Conservation (phyloP, 2,329 filamentous ascomycete genomes). For the Pseudophaeomoniella oleicola region DNA sequence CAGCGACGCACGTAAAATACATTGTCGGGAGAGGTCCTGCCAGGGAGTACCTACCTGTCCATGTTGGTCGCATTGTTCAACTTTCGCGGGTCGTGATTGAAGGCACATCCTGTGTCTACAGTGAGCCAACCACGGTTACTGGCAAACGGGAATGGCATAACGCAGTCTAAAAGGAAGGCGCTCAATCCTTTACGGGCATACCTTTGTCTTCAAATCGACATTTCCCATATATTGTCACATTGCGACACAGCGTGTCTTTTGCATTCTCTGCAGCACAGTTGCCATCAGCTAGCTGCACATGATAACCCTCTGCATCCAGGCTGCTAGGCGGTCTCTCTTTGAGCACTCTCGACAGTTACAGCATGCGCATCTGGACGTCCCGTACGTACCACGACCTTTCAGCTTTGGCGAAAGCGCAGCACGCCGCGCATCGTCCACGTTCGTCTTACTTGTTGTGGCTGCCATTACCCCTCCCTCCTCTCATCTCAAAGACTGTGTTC, state of each 20-base stretch:
- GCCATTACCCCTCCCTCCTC: conserved; percentile 24
- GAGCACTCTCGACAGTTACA: no score
- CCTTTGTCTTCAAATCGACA: conserved; percentile 85
- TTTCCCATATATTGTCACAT: conserved; percentile 84
- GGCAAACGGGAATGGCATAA: background rate
- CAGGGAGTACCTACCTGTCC: background rate
- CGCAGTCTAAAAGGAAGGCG: conserved; percentile 6
- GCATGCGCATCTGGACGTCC: no score
- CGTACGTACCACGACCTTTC: conserved; percentile 30
- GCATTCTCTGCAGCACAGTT: conserved; percentile 44
- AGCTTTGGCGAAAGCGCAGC: conserved; percentile 30
- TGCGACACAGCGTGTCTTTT: conserved; percentile 82
- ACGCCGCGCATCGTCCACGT: conserved; percentile 29
- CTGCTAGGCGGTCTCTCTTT: no score
- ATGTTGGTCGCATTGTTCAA: conserved; percentile 6
- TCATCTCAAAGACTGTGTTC: conserved; percentile 16
- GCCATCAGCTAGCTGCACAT: no score
- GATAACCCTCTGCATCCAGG: no score
- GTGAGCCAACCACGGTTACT: conserved; percentile 6
- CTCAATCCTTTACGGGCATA: conserved; percentile 9
- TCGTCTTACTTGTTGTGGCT: conserved; percentile 24
- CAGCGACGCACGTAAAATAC: no score
- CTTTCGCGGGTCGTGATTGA: conserved; percentile 71
- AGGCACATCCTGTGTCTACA: conserved; percentile 49
- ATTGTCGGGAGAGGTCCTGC: background rate